These are phyloP conservation scores for Evernia prunastri DNA, from an alignment of 495 filamentous ascomycete genomes.

Conservation along the genomic window DNA sequence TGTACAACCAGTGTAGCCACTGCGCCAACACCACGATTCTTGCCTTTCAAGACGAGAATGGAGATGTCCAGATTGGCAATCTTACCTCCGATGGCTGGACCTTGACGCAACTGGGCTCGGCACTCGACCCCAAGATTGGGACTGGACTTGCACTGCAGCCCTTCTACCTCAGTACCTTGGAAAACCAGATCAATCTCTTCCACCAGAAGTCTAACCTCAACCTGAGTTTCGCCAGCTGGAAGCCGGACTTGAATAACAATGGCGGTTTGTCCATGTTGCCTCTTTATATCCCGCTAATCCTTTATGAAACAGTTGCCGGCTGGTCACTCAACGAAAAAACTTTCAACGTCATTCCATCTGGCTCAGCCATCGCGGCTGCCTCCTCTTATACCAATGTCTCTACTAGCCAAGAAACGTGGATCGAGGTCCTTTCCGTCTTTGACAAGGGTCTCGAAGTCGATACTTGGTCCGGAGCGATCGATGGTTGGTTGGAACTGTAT, in stretches of 20 bases:
- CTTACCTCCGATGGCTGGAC: slow-evolving; percentile 24
- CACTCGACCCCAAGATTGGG: slow-evolving; percentile 16
- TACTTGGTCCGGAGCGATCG: slow-evolving; percentile 23
- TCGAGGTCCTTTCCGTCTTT: slow-evolving; percentile 23
- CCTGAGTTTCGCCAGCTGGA: slow-evolving; percentile 22
- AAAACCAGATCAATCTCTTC: slow-evolving; percentile 26
- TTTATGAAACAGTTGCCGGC: slow-evolving; percentile 10
- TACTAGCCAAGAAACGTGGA: slow-evolving; percentile 22
- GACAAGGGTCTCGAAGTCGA: slow-evolving; percentile 22
- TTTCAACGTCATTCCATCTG: slow-evolving; percentile 13
- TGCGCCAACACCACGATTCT: slow-evolving; percentile 27
- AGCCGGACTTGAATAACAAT: not conserved
- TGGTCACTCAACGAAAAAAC: slow-evolving; percentile 21
- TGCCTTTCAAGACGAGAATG: slow-evolving; percentile 26
- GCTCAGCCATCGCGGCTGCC: slow-evolving; percentile 24
- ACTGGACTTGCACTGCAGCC: slow-evolving; percentile 29
- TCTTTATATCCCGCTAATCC: slow-evolving; percentile 9
- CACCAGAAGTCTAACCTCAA: slow-evolving; percentile 21
- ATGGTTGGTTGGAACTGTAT: slow-evolving; percentile 21
- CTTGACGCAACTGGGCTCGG: slow-evolving; percentile 22
- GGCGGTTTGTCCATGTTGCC: slow-evolving; percentile 13
- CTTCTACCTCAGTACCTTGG: slow-evolving; percentile 7
- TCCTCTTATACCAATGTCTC: slow-evolving; percentile 22
- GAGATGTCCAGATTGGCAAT: slow-evolving; percentile 27
- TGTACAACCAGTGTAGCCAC: slow-evolving; percentile 26